A percentile compares a stretch with the other conserved stretches of the same genome.
Conservation (phyloP, 2,329 filamentous ascomycete species). For the Phaeosphaeria sp. region DNA sequence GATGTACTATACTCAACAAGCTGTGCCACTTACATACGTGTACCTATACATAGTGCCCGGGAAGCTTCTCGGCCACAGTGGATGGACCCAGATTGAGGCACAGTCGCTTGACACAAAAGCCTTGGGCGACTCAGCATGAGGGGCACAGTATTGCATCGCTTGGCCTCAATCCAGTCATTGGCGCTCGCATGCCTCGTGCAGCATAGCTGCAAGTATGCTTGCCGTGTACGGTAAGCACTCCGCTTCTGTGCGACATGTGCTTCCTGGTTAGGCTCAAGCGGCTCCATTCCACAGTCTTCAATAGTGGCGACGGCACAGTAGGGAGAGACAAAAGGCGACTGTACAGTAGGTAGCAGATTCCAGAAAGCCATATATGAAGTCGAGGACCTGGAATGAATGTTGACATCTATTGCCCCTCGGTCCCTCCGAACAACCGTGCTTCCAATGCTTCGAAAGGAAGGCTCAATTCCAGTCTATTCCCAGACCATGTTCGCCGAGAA, state of each 20-base stretch:
- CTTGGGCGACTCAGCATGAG: background rate
- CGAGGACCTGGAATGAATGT: background rate
- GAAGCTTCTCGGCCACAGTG: slow-evolving; percentile 5
- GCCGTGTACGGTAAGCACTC: background rate
- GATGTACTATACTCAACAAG: slow-evolving; percentile 6
- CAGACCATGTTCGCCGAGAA: background rate
- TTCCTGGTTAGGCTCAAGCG: slow-evolving; percentile 3
- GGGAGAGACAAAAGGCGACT: slow-evolving; percentile 1
- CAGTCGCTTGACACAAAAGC: background rate
- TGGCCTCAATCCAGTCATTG: background rate
- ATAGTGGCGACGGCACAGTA: background rate
- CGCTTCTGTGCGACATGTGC: slow-evolving; percentile 3
- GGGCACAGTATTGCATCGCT: background rate
- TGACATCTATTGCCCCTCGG: background rate
- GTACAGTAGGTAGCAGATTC: background rate
- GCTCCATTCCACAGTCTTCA: slow-evolving; percentile 4
- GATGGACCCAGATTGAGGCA: slow-evolving; percentile 7
- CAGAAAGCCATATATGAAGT: background rate
- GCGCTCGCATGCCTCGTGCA: background rate
- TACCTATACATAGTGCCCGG: slow-evolving; percentile 10
- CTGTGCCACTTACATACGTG: slow-evolving; percentile 21
- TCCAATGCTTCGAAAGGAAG: background rate
- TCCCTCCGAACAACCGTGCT: background rate
- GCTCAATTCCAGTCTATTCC: background rate
- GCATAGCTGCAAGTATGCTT: background rate